Conservation (phyloP, 2,329 filamentous ascomycete species). For the Venturiaceae sp. region DNA sequence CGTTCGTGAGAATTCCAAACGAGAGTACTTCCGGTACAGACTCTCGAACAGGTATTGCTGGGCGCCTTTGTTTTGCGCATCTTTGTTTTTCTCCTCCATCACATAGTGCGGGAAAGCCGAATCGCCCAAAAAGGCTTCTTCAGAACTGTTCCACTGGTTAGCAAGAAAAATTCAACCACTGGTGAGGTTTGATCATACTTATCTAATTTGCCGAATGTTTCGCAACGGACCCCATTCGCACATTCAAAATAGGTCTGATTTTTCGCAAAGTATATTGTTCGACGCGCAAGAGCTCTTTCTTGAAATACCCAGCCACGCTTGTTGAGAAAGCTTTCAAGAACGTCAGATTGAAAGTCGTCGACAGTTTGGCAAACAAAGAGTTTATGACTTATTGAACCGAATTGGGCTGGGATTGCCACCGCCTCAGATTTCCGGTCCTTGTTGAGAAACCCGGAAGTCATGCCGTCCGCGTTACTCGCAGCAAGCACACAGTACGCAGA, state of each 20-base stretch:
- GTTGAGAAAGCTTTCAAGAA: constrained; percentile 17
- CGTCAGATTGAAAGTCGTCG: constrained; percentile 25
- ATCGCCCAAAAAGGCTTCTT: constrained; percentile 19
- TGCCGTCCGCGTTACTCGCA: constrained; percentile 11
- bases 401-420: not conserved
- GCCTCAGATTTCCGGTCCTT: not conserved
- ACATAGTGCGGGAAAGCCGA: constrained; percentile 14
- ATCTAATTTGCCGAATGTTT: no score
- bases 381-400: not conserved
- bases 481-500: constrained; percentile 17
- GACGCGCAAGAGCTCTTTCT: no score
- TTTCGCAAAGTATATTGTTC: no score
- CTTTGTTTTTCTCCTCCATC: not conserved
- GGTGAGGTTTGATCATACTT: constrained; percentile 25
- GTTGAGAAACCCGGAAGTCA: constrained; percentile 12
- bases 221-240: no score
- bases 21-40: constrained; percentile 9
- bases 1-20: not conserved
- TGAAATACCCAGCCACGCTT: no score
- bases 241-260: no score
- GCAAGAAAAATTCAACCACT: not conserved
- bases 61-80: not conserved
- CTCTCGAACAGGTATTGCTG: constrained; percentile 9
- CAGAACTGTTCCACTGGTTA: constrained; percentile 11
- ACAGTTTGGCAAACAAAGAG: constrained; percentile 19